A percentile compares a stretch with the other conserved stretches of the same genome.
Evolutionary conservation across 208 protist species (phyloP).

Genomic region (Entamoeba moshkovskii): DNA sequence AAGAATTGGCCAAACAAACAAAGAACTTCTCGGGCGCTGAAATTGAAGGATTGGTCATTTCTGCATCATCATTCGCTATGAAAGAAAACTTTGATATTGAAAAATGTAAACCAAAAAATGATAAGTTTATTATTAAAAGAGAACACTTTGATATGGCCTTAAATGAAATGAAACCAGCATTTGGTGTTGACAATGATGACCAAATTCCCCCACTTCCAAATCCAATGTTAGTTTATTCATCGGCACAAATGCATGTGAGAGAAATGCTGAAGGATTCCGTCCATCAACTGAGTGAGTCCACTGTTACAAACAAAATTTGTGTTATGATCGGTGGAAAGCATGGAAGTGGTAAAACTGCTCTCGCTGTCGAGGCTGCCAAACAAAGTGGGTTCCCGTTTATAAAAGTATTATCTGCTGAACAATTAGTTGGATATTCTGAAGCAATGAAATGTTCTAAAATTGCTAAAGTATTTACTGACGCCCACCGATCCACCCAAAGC

Average conservation of each 20-base stretch:
- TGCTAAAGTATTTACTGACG: conserved; percentile 80
- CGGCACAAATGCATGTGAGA: background rate
- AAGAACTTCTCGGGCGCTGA: conserved; percentile 96
- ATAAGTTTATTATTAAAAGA: conserved; percentile 16
- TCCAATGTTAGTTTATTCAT: background rate
- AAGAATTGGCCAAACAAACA: conserved; percentile 67
- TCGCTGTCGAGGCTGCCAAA: conserved; percentile 56
- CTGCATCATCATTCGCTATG: conserved; percentile 46
- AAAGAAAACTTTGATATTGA: background rate
- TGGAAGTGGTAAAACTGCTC: conserved; percentile 78
- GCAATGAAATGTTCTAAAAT: conserved; percentile 26
- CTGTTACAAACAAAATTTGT: background rate
- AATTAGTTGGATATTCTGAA: conserved; percentile 67
- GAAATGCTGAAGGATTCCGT: background rate
- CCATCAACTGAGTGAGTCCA: background rate
- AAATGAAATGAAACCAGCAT: conserved; percentile 74
- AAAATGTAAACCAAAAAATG: background rate
- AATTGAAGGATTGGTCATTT: conserved; percentile 59
- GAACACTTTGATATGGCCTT: conserved; percentile 59
- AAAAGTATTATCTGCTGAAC: conserved; percentile 74
- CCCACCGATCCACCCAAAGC: conserved; percentile 78
- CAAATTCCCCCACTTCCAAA: background rate
- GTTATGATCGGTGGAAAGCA: background rate
- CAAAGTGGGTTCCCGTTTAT: conserved; percentile 66
- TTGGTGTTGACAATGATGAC: conserved; percentile 64